Evolutionary conservation across 257 asterid genomes (phyloP), one percentile per base, ranked within the genome.

Genomic region (Eustoma russellianum): DNA sequence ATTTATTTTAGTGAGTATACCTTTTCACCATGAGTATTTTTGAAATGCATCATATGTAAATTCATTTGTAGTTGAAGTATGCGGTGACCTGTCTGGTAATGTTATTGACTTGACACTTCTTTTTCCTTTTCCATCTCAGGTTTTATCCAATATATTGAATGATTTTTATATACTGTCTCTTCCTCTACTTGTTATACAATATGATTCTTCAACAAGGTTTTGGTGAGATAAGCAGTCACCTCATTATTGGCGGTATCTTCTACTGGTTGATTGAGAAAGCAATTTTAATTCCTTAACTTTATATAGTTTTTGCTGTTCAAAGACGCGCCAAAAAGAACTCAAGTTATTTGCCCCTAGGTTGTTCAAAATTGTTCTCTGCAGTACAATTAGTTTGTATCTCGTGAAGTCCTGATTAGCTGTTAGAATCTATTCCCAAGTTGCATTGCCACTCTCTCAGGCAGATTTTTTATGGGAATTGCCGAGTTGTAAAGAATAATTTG

Each of bases 1-100:
- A 56, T 55, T 75, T 54, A 19, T 81, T 60, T 75, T 70, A 83
- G 94, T 87, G 59, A 52, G 94, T 18, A 5, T 62, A 14, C 17
- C 33, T 18, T 48, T 13, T 33, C 41, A 45, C 17, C 1, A 17
- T 34, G 18, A 6, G 3, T 16, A 5, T 4, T 18, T 45, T n/a
- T 24, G 35, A 14, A 28, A 14, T 30, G 48, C 33, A 43, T 4
- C 13, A 16, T 3, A 17, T 2, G 44, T 7, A 17, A 17, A 45
- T 28, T 28, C 14, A 35, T 59, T 3, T 14, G 19, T 6, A 34
- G 17, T 0, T 47, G 47, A 12, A 24, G 16, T 44, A 19, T 10
- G 9, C 15, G 45, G n/a, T n/a, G 45, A 15, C n/a, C 33, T 38
- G 33, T 12, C 10, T 13, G 14, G 14, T 35, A n/a, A 52, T 47